phyloP scores from a whole-genome alignment of 1,284 basidiomycete species.

The Polyporus tsugae region DNA sequence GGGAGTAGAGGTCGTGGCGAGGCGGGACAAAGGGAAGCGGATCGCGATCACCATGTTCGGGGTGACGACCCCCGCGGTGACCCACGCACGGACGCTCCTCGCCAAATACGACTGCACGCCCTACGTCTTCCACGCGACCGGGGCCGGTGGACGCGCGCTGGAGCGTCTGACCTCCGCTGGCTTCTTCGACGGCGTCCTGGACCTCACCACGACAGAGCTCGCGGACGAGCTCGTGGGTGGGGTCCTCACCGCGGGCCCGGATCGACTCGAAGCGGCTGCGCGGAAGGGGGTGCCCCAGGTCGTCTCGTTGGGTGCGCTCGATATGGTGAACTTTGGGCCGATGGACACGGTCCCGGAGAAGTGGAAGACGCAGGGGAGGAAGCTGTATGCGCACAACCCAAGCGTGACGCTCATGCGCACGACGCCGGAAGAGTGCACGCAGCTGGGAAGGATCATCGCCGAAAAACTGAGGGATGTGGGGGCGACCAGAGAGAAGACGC shows the following conservation, averaged over 20 bases:
- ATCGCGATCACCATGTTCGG: constrained; percentile 40
- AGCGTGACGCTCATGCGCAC: constrained; percentile 36
- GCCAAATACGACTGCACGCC: constrained; percentile 32
- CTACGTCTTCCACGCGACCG: constrained; percentile 37
- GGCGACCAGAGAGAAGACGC: constrained; percentile 18
- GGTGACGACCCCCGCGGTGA: constrained; percentile 38
- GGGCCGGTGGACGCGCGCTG: constrained; percentile 35
- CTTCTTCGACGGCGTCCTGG: constrained; percentile 37
- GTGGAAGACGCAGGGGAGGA: constrained; percentile 23
- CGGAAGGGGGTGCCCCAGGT: constrained; percentile 33
- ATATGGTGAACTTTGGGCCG: constrained; percentile 38
- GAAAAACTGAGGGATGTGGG: constrained; percentile 27
- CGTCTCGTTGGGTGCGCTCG: constrained; percentile 37
- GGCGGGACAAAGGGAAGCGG: constrained; percentile 18
- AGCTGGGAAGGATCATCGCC: constrained; percentile 31
- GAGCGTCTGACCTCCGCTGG: constrained; percentile 30
- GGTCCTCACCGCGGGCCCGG: constrained; percentile 34
- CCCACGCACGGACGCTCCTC: constrained; percentile 34
- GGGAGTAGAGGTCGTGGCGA: neutral
- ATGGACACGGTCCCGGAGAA: constrained; percentile 30
- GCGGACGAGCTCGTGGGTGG: constrained; percentile 38
- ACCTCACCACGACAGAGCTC: constrained; percentile 39
- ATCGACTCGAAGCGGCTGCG: constrained; percentile 35
- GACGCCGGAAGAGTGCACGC: constrained; percentile 30
- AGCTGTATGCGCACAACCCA: constrained; percentile 33